Conservation (phyloP, 2,329 filamentous ascomycete species). For the Hirsutella minnesotensis region DNA sequence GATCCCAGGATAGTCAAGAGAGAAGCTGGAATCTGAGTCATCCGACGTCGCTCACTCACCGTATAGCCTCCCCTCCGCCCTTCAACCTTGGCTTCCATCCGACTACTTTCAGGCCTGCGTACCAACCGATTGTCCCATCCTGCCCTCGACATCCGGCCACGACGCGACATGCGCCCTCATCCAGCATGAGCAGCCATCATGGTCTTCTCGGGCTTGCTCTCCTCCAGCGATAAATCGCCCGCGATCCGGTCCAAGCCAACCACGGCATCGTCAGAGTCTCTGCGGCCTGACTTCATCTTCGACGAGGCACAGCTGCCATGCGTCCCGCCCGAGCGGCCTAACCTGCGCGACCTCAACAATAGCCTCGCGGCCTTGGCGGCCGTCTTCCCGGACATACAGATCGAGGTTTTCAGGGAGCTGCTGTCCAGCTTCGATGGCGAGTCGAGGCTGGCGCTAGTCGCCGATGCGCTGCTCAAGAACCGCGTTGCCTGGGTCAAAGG, state of each 20-base stretch:
- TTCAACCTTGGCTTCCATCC: background rate
- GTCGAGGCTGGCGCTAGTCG: conserved; percentile 64
- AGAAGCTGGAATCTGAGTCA: background rate
- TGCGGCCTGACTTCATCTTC: conserved; percentile 35
- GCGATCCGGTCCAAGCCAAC: conserved; percentile 18
- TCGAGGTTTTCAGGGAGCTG: conserved; percentile 76
- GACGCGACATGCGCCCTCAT: background rate
- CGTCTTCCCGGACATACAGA: conserved; percentile 69
- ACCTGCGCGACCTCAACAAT: conserved; percentile 58
- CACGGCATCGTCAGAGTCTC: conserved; percentile 10
- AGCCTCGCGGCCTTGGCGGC: conserved; percentile 56
- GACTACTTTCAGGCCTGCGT: no score
- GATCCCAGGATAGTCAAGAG: background rate
- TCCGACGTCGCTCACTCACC: background rate
- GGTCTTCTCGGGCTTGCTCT: conserved; percentile 37
- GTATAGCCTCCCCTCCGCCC: background rate
- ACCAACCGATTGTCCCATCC: no score
- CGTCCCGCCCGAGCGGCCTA: conserved; percentile 38
- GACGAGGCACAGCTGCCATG: conserved; percentile 42
- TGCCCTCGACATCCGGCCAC: background rate
- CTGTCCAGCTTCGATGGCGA: conserved; percentile 63
- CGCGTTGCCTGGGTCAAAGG: conserved; percentile 60
- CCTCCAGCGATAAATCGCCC: conserved; percentile 26
- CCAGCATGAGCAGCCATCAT: conserved; percentile 29
- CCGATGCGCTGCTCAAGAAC: conserved; percentile 65